A percentile compares a stretch with the other conserved stretches of the same genome.
Conservation (phyloP, 352 stramenopile genomes). For the Aphanomyces stellatus region DNA sequence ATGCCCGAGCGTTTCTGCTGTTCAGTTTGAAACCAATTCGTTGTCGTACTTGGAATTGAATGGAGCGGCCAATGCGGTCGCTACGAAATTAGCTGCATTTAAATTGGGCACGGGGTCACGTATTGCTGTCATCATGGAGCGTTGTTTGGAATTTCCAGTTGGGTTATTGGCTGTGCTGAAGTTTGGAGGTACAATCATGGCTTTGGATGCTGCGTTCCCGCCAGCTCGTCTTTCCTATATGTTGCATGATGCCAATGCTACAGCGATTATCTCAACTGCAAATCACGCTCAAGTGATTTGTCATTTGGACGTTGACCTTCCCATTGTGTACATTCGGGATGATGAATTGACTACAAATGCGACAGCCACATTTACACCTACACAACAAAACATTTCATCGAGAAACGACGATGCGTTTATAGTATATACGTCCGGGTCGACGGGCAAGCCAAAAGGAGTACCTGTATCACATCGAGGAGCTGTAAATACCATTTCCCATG, state of each 20-base stretch:
- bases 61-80: constrained; percentile 22
- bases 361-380: too few species aligned
- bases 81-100: constrained; percentile 23
- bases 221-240: constrained; percentile 42
- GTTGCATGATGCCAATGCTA: constrained; percentile 29
- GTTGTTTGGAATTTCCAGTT: constrained; percentile 86
- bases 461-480: neutral
- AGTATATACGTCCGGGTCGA: too few species aligned
- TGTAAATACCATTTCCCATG: neutral
- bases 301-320: too few species aligned
- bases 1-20: constrained; percentile 20
- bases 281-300: too few species aligned
- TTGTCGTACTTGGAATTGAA: constrained; percentile 28
- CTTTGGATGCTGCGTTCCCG: constrained; percentile 40
- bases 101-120: too few species aligned
- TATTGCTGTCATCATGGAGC: too few species aligned
- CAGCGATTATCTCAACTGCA: too few species aligned
- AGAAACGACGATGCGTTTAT: constrained; percentile 29
- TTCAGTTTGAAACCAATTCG: constrained; percentile 17
- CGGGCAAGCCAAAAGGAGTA: neutral
- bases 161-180: constrained; percentile 87
- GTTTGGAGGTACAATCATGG: constrained; percentile 87
- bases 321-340: too few species aligned
- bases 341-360: too few species aligned
- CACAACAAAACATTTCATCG: neutral